Percentiles rank a stretch among this genome's conserved stretches.
Evolutionary conservation across 2,329 filamentous ascomycete genomes (phyloP).

Genomic region (Elsinoe perseae): DNA sequence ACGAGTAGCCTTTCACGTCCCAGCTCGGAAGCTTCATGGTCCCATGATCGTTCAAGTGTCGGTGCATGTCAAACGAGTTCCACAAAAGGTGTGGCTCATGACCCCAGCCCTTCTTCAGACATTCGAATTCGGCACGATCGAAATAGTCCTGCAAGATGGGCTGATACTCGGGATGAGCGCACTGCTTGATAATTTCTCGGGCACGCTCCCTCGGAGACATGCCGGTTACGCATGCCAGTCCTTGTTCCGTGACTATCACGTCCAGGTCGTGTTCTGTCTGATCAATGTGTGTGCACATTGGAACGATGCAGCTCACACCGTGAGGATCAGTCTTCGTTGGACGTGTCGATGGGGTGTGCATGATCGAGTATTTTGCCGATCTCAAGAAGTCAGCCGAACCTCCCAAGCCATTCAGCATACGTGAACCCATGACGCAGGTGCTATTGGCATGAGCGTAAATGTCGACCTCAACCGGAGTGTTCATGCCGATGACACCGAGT

Average conservation of each 20-base stretch:
- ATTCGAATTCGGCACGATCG: conserved; percentile 78
- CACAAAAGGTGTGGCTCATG: conserved; percentile 84
- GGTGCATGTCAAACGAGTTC: conserved; percentile 84
- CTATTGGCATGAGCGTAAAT: conserved; percentile 92
- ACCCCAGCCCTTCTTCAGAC: conserved; percentile 76
- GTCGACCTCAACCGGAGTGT: conserved; percentile 88
- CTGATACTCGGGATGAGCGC: conserved; percentile 75
- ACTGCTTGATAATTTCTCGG: conserved; percentile 77
- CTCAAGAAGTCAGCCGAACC: conserved; percentile 77
- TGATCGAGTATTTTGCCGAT: conserved; percentile 75
- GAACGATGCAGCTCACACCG: conserved; percentile 81
- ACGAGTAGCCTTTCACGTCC: conserved; percentile 26
- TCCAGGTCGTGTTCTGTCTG: conserved; percentile 91
- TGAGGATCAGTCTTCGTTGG: conserved; percentile 75
- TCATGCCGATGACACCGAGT: conserved; percentile 86
- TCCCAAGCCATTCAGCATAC: conserved; percentile 80
- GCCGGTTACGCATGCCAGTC: conserved; percentile 77
- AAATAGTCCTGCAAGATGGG: conserved; percentile 78
- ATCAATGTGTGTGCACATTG: conserved; percentile 86
- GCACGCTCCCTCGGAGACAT: conserved; percentile 72
- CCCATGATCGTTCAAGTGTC: conserved; percentile 70
- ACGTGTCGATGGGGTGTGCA: conserved; percentile 80
- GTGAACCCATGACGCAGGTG: conserved; percentile 79
- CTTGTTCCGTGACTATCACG: conserved; percentile 71
- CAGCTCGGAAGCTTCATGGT: conserved; percentile 79